Evolutionary conservation across 495 filamentous ascomycete species (phyloP), one percentile per base, ranked within the genome.

Genomic region (Neurospora tetrasperma): DNA sequence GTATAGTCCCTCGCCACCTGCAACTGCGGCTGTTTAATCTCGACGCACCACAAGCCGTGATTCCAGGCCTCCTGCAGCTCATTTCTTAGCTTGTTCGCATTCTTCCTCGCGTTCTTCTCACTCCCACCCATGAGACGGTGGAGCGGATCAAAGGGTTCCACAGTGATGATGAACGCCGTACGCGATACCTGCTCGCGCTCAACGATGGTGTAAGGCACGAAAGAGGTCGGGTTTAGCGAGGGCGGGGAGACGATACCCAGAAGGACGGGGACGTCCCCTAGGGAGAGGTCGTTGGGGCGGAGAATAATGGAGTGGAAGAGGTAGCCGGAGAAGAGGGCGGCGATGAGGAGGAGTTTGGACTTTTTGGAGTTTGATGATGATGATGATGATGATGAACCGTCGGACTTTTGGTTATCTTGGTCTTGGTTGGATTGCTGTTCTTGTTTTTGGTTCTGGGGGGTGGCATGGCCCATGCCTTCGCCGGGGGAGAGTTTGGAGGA

Each of bases 1-100:
- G 96, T 98, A 80, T 99, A 99, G 20, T 90, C 88, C 70, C 96
- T 83, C 44, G 92, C 91, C 69, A 99, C 95, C 78, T 97, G 93
- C 70, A 98, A 76, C 78, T 96, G 89, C 10, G 96, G 96, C 80
- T 99, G 95, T 80, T 97, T 97, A 77, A 97, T 86, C 86, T 97
- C 92, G 18, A 98, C 90, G 73, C 90, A 93, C 90, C 93, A 94
- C 44, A 96, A 83, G 2, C 91, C 92, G 7, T 84, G 84, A 2
- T 70, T 42, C 73, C 82, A 83, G 0, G 80, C 79, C n/a, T 73
- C 31, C 0, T 31, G 11, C 3, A 81, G 39, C 72, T 10, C 59
- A 41, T 39, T 69, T 69, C 7, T 69, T n/a, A 48, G 35, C 16
- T 16, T 70, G 38, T 44, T 41, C 11, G 40, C 11, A 41, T 41